Percentiles rank a stretch among this genome's conserved stretches.
These are phyloP conservation scores for Fusarium papillatum DNA, from an alignment of 2,329 filamentous ascomycete species.

Conservation along the genomic window DNA sequence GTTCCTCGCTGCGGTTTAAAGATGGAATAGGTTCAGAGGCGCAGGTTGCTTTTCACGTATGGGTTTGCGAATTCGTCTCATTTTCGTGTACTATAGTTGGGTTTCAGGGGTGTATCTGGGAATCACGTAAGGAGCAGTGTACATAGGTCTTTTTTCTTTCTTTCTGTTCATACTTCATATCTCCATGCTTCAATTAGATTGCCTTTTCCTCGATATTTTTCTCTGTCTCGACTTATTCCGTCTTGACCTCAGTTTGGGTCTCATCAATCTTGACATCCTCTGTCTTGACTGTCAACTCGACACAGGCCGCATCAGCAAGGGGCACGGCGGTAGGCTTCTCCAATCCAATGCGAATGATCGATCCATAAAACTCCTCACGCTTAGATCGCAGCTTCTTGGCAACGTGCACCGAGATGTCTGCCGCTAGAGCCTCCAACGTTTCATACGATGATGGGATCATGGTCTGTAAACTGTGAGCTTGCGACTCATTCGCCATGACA, in stretches of 20 bases:
- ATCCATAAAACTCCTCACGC: slow-evolving; percentile 50
- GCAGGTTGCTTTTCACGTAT: neutral
- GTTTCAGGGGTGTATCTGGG: neutral
- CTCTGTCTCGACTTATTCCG: neutral
- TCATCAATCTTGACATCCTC: slow-evolving; percentile 39
- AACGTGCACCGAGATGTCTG: slow-evolving; percentile 60
- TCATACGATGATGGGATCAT: slow-evolving; percentile 71
- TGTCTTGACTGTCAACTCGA: slow-evolving; percentile 63
- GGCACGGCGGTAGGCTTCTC: slow-evolving; percentile 82
- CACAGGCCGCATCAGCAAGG: slow-evolving; percentile 78
- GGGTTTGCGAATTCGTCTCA: neutral
- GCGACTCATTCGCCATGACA: neutral
- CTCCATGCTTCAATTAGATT: neutral
- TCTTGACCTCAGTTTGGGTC: slow-evolving; percentile 14
- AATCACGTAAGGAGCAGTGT: neutral
- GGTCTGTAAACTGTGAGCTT: slow-evolving; percentile 51
- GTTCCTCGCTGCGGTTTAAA: slow-evolving; percentile 70
- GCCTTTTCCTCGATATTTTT: neutral
- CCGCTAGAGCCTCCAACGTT: slow-evolving; percentile 73
- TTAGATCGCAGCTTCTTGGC: slow-evolving; percentile 55
- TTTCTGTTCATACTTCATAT: neutral
- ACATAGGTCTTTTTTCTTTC: neutral
- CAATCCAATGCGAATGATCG: slow-evolving; percentile 70
- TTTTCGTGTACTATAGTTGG: neutral
- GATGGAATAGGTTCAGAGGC: slow-evolving; percentile 8